Evolutionary conservation across 2,329 filamentous ascomycete species (phyloP).

Genomic region (Ophiocordyceps camponoti-saundersi): DNA sequence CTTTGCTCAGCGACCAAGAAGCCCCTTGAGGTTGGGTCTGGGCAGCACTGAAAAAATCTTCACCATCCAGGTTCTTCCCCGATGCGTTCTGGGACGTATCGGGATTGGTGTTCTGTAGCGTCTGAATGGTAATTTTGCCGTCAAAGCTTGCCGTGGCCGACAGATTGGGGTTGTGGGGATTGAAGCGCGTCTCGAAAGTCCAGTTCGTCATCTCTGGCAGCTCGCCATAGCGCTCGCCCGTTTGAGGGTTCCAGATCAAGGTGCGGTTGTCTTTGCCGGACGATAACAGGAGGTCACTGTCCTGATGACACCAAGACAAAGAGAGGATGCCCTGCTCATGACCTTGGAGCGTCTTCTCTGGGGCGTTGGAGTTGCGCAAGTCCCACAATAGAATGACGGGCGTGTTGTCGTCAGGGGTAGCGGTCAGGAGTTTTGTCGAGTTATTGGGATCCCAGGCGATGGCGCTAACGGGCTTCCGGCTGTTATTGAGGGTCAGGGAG

Average conservation of each 20-base stretch:
- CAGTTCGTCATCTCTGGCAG: constrained; percentile 98
- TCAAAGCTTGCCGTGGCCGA: constrained; percentile 95
- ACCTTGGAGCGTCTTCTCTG: constrained; percentile 74
- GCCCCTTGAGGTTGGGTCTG: constrained; percentile 82
- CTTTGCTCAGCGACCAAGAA: constrained; percentile 70
- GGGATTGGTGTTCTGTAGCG: constrained; percentile 81
- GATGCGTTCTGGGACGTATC: constrained; percentile 49
- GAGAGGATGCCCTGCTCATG: constrained; percentile 90
- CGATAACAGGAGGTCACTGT: constrained; percentile 75
- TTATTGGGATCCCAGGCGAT: constrained; percentile 96
- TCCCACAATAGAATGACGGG: constrained; percentile 90
- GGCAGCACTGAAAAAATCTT: constrained; percentile 92
- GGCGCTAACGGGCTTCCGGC: constrained; percentile 82
- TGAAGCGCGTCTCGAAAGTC: constrained; percentile 92
- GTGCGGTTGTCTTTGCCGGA: constrained; percentile 95
- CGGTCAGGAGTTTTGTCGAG: constrained; percentile 85
- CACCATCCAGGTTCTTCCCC: constrained; percentile 61
- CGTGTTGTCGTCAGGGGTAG: constrained; percentile 74
- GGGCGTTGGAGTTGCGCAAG: constrained; percentile 86
- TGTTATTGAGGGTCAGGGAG: constrained; percentile 88
- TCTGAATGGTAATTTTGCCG: constrained; percentile 87
- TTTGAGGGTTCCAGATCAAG: constrained; percentile 91
- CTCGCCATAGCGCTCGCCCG: constrained; percentile 72
- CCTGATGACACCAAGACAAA: constrained; percentile 87
- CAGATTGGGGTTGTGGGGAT: constrained; percentile 80